Conservation (phyloP, 2,329 filamentous ascomycete genomes). For the Cytospora mali region DNA sequence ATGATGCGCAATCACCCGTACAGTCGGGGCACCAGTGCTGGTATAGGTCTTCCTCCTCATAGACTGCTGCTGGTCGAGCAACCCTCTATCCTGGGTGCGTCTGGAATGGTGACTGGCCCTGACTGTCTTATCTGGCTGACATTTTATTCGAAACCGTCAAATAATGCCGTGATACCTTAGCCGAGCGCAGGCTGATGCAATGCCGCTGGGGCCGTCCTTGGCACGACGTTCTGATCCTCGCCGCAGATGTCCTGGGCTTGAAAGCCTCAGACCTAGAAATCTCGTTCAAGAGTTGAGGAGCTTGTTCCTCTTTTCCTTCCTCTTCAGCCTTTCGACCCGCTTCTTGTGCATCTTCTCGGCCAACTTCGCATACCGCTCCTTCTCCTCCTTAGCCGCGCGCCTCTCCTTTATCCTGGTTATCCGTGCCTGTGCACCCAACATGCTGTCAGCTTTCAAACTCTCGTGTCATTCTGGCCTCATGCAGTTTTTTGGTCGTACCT, state of each 20-base stretch:
- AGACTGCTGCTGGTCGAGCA: not conserved
- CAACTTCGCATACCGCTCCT: slow-evolving; percentile 88
- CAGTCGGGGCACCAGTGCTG: slow-evolving; percentile 13
- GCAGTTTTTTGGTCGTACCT: slow-evolving; percentile 47
- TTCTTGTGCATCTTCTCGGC: slow-evolving; percentile 98
- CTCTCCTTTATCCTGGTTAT: slow-evolving; percentile 83
- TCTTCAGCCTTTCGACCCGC: slow-evolving; percentile 87
- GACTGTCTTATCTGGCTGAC: not conserved
- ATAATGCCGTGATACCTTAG: slow-evolving; percentile 13
- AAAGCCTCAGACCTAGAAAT: not conserved
- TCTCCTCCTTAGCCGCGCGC: slow-evolving; percentile 87
- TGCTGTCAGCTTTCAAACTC: slow-evolving; percentile 10
- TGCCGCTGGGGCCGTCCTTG: slow-evolving; percentile 1
- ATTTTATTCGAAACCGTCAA: not conserved
- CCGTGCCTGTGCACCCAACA: slow-evolving; percentile 57
- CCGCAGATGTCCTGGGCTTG: slow-evolving; percentile 11
- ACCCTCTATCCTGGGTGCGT: not conserved
- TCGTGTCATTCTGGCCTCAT: slow-evolving; percentile 3
- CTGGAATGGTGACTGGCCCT: not conserved
- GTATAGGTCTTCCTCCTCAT: not conserved
- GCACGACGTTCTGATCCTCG: slow-evolving; percentile 2
- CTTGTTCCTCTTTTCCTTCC: slow-evolving; percentile 96
- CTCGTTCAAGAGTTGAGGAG: slow-evolving; percentile 64
- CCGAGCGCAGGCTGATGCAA: slow-evolving; percentile 4
- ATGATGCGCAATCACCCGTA: slow-evolving; percentile 18